Base-by-base conservation (phyloP, 2,329 filamentous ascomycete species). In the Harringtonia lauricola region DNA sequence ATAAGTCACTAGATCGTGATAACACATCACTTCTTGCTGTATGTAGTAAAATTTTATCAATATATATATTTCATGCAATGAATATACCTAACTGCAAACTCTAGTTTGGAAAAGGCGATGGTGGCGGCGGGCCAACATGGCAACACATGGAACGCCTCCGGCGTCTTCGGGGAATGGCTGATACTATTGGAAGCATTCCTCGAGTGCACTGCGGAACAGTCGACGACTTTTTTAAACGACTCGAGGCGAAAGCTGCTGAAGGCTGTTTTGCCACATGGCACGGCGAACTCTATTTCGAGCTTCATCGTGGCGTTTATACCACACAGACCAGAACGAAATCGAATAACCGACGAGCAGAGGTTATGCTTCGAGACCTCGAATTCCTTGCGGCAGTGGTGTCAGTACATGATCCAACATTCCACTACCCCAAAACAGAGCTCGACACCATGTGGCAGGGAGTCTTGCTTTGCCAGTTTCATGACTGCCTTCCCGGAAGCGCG, bases 241-340 rank as follows among this genome's bases (percentile, higher is more conserved):
- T 98, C 3, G 82, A 94, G 60, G 77, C 83, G 62, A 94, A 88
- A 64, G 79, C 79, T 22, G 61, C 78, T 7, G 24, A 26, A 7
- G 24, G 24, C 2, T 74, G 86, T 18, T 82, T 95, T 42, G 85
- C 88, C 22, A 96, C 92, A 2, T 98, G 92, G 92, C 95, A 95
- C 59, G 92, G 92, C 34, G 92, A 98, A 65, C 74, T 98, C 8
- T 98, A 98, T 66, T 95, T 98, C 61, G 92, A 98, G 64, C 74
- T 96, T 38, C 92, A 98, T 60, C 84, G 92, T 47, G 92, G 92
- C 42, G 95, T 90, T 14, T 96, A 96, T 64, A 98, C 92, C 4
- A 95, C 90, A 0, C 90, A 96, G 61, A 83, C 89, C 47, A 95
- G 95, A 66, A 98, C 95, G 69, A 98, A 96, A 68, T 78, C 79